phyloP scores from a whole-genome alignment of 352 stramenopile species.

The Globisporangium canariense region DNA sequence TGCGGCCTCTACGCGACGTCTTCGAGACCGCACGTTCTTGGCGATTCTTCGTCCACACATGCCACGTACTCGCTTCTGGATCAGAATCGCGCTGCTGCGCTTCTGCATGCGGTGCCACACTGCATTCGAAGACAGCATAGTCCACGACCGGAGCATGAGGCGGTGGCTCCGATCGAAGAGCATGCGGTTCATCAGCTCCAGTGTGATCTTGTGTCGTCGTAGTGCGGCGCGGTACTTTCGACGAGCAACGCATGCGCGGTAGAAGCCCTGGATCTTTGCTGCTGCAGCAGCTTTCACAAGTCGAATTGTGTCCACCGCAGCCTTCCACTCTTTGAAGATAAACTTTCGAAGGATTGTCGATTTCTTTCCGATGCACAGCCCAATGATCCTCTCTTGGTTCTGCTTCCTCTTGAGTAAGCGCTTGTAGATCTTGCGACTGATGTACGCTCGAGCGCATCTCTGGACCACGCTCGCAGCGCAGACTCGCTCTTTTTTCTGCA shows the following conservation, averaged over 20 bases:
- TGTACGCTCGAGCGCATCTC: conserved; percentile 31
- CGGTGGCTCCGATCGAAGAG: conserved; percentile 33
- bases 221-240: conserved; percentile 38
- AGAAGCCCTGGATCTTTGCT: conserved; percentile 39
- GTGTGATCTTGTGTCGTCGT: conserved; percentile 39
- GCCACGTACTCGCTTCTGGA: conserved; percentile 48
- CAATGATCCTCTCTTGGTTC: conserved; percentile 39
- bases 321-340: conserved; percentile 25
- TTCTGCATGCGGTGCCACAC: conserved; percentile 48
- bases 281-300: conserved; percentile 15
- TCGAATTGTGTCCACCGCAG: conserved; percentile 1
- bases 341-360: conserved; percentile 13
- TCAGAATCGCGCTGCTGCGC: conserved; percentile 33
- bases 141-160: conserved; percentile 32
- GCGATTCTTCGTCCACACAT: conserved; percentile 34
- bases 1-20: conserved; percentile 31
- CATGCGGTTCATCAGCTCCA: conserved; percentile 45
- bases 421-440: conserved; percentile 31
- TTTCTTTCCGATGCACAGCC: conserved; percentile 31
- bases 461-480: conserved; percentile 38
- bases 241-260: conserved; percentile 28
- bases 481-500: conserved; percentile 29
- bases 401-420: conserved; percentile 33
- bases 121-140: conserved; percentile 39
- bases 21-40: conserved; percentile 33